phyloP scores from a whole-genome alignment of 331 rosid species.

The Stylosanthes scabra region DNA sequence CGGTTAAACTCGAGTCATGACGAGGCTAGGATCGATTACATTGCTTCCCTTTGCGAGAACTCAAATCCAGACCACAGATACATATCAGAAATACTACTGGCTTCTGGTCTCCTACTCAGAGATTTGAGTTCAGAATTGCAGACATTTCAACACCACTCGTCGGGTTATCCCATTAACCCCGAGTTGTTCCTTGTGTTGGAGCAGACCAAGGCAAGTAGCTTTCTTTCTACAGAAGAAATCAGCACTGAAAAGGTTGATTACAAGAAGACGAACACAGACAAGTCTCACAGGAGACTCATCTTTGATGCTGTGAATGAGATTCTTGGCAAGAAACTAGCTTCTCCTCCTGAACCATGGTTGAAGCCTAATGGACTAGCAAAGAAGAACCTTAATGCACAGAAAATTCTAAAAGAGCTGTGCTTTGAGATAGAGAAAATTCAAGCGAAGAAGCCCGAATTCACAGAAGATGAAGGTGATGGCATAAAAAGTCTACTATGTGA shows the following conservation, averaged over 20 bases:
- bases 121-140: conserved; percentile 72
- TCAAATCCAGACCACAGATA: conserved; percentile 84
- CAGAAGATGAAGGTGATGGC: conserved; percentile 60
- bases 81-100: conserved; percentile 77
- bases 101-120: conserved; percentile 83
- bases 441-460: conserved; percentile 49
- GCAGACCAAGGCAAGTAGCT: conserved; percentile 80
- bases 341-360: conserved; percentile 60
- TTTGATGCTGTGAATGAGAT: conserved; percentile 82
- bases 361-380: conserved; percentile 55
- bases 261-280: conserved; percentile 49
- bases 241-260: conserved; percentile 36
- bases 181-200: conserved; percentile 86
- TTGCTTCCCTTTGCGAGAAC: conserved; percentile 80
- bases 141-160: conserved; percentile 74
- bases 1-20: conserved; percentile 81
- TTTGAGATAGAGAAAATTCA: conserved; percentile 64
- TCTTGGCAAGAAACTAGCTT: conserved; percentile 57
- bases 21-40: conserved; percentile 79
- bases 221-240: conserved; percentile 56
- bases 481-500: conserved; percentile 53
- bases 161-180: conserved; percentile 81
- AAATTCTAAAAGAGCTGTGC: conserved; percentile 78
- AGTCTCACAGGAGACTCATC: conserved; percentile 70
- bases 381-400: conserved; percentile 67